Evolutionary conservation across 1,284 basidiomycete genomes (phyloP), one percentile per base, ranked within the genome.

Genomic region (Hortiboletus rubellus): DNA sequence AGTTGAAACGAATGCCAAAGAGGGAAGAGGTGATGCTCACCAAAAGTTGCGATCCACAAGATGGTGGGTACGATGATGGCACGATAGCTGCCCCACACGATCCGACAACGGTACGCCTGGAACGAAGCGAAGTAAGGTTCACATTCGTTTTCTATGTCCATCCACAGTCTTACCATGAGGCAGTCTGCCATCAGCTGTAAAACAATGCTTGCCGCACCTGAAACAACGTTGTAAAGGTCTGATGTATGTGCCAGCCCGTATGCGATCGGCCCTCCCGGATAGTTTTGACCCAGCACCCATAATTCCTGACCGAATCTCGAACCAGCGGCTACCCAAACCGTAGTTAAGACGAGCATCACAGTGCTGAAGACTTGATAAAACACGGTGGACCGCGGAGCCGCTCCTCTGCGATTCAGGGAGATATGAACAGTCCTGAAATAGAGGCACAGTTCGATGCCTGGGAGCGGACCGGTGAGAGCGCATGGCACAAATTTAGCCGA

Each of bases 291-390:
- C 7, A 34, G 24, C 18, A 51, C 17, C 40, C 55, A 53, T 31
- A 53, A 41, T 15, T 34, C 18, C 18, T 46, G 45, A 11, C 52
- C 50, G 9, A 53, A 8, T 12, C n/a, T 11, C 4, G 17, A 36
- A n/a, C 50, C n/a, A 14, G 37, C 24, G 5, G 33, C 41, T 1
- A 58, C 27, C 36, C 41, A 62, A 3, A 54, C 40, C 5, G 54
- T 56, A 11, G 43, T 24, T 31, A 49, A 42, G 15, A 49, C 11
- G 2, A 55, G 7, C 44, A 60, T 41, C n/a, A 38, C 17, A 10
- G 15, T 63, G 41, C 61, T 60, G 8, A 62, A 59, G 40, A 46
- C 5, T 10, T 50, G 48, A 33, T 52, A 62, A 27, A 55, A 56
- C 2, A 31, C 1, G 36, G 49, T 38, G 12, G 50, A 50, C 38